A percentile compares a stretch with the other conserved stretches of the same genome.
Evolutionary conservation across 1,139 yeast species (phyloP).

Genomic region (Hansenula lynferdii): DNA sequence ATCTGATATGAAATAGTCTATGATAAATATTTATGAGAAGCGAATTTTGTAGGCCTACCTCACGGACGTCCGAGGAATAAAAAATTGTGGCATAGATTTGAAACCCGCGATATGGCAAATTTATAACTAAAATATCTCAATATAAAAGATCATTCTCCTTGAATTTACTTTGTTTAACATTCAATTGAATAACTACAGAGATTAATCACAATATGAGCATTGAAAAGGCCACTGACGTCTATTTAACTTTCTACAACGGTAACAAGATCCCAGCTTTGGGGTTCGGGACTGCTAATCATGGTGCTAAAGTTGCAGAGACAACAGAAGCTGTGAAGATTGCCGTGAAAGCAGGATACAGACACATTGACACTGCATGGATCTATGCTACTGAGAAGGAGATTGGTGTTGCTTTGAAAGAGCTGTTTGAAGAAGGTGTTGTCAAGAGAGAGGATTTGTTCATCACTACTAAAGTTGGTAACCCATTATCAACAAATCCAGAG

Average conservation of each 20-base stretch:
- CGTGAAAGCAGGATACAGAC: slow-evolving; percentile 43
- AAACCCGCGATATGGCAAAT: neutral
- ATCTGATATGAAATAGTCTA: neutral
- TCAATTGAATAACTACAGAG: neutral
- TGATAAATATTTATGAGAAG: too few species aligned
- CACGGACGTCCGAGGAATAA: neutral
- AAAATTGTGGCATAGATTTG: neutral
- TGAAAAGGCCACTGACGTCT: slow-evolving; percentile 27
- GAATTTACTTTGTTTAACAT: neutral
- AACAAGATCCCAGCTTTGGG: slow-evolving; percentile 51
- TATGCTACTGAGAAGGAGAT: slow-evolving; percentile 44
- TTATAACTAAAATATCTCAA: too few species aligned
- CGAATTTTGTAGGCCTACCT: too few species aligned
- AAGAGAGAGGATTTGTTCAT: slow-evolving; percentile 53
- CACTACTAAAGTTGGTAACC: slow-evolving; percentile 56
- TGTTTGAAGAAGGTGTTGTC: slow-evolving; percentile 41
- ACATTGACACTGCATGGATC: slow-evolving; percentile 49
- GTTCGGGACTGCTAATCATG: slow-evolving; percentile 50
- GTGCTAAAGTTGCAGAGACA: slow-evolving; percentile 26
- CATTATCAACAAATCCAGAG: slow-evolving; percentile 31
- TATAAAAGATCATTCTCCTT: neutral
- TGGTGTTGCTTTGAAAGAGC: slow-evolving; percentile 45
- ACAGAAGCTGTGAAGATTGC: slow-evolving; percentile 41
- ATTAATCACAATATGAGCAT: slow-evolving; percentile 13
- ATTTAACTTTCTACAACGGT: slow-evolving; percentile 39